A percentile compares a stretch with the other conserved stretches of the same genome.
Conservation (phyloP, 73 alveolate genomes). For the Paraurostyla sp. region DNA sequence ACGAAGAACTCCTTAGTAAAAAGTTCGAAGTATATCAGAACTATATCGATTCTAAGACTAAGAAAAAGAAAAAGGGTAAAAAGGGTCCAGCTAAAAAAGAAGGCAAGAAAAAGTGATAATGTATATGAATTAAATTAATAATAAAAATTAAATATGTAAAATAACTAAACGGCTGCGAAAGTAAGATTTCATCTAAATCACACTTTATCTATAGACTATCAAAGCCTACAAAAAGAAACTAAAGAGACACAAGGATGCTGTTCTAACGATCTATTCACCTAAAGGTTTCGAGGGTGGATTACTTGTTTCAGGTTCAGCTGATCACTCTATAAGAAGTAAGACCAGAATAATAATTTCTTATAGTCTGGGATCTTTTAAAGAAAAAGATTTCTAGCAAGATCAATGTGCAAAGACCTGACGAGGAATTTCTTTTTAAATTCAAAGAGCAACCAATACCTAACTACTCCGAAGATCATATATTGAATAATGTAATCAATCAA, state of each 20-base stretch:
- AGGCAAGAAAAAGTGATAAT: slow-evolving; percentile 7
- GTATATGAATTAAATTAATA: background rate
- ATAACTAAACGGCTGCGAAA: background rate
- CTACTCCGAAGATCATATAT: slow-evolving; percentile 73
- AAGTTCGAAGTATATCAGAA: background rate
- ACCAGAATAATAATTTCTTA: background rate
- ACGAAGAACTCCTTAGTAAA: background rate
- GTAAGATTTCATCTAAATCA: background rate
- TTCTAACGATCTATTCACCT: slow-evolving; percentile 78
- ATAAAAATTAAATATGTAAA: background rate
- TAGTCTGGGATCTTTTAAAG: slow-evolving; percentile 75
- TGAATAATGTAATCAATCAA: slow-evolving; percentile 40
- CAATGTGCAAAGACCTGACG: slow-evolving; percentile 63
- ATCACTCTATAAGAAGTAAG: slow-evolving; percentile 81
- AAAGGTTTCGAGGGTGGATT: slow-evolving; percentile 78
- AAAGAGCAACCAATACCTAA: slow-evolving; percentile 57
- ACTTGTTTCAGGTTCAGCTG: slow-evolving; percentile 85
- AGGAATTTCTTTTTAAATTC: slow-evolving; percentile 62
- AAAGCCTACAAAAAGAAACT: slow-evolving; percentile 82
- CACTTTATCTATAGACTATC: slow-evolving; percentile 23
- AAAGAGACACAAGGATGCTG: slow-evolving; percentile 87
- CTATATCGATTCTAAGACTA: background rate
- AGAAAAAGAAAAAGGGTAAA: background rate
- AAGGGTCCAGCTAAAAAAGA: background rate
- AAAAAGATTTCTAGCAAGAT: slow-evolving; percentile 45